Conservation (phyloP, 192 early-diverging fungal species). For the Phlyctochytrium arcticum region DNA sequence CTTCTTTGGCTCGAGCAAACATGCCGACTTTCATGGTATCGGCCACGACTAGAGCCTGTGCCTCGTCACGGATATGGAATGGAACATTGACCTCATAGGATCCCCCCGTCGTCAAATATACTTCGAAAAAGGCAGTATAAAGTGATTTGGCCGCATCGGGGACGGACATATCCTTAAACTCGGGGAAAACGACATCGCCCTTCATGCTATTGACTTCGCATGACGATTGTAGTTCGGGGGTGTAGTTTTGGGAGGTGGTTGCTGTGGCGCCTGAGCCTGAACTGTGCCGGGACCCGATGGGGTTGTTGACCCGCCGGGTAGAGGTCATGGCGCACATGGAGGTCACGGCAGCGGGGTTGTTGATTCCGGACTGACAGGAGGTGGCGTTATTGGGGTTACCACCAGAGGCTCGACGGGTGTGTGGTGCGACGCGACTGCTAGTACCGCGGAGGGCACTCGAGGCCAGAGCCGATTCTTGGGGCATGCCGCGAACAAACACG, state of each 20-base stretch:
- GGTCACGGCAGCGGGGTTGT: neutral
- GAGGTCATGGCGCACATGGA: neutral
- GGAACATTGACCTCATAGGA: slow-evolving; percentile 29
- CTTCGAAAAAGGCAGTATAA: slow-evolving; percentile 20
- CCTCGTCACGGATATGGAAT: neutral
- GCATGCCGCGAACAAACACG: slow-evolving; percentile 6
- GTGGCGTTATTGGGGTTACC: no score
- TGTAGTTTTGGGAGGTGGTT: neutral
- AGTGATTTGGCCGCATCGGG: slow-evolving; percentile 2
- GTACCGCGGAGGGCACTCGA: neutral
- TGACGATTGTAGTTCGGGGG: no score
- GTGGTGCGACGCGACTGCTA: neutral
- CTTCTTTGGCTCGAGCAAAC: slow-evolving; percentile 19
- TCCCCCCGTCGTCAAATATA: slow-evolving; percentile 3
- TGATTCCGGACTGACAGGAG: neutral
- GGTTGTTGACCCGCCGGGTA: neutral
- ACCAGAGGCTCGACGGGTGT: neutral
- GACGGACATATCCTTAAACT: slow-evolving; percentile 7
- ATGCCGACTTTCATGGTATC: slow-evolving; percentile 12
- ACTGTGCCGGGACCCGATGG: neutral
- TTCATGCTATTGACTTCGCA: no score
- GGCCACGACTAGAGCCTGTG: neutral
- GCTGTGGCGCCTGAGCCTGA: neutral
- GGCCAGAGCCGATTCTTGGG: slow-evolving; percentile 12
- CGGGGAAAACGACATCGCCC: no score